Percentiles rank a stretch among this genome's conserved stretches.
Evolutionary conservation across 2,329 filamentous ascomycete genomes (phyloP).

Genomic region (Botrytis sinoallii): DNA sequence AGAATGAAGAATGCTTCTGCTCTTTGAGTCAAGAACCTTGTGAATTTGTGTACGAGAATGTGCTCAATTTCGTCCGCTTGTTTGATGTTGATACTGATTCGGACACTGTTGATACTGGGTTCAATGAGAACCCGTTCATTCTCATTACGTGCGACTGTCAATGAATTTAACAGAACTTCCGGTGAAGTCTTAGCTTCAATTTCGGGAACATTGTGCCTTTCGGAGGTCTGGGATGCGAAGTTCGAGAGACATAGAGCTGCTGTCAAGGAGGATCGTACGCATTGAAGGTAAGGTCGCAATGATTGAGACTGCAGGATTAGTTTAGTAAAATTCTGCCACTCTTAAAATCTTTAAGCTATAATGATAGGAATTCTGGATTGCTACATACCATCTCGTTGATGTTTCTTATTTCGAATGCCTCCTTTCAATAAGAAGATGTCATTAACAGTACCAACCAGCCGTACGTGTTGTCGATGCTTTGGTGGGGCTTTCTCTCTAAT

Average conservation of each 20-base stretch:
- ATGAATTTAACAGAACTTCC: constrained; percentile 86
- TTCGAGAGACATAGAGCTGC: constrained; percentile 91
- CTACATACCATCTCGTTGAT: constrained; percentile 22
- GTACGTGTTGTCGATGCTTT: constrained; percentile 26
- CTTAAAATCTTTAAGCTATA: neutral
- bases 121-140: constrained; percentile 96
- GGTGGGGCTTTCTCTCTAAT: constrained; percentile 16
- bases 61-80: constrained; percentile 99
- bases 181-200: constrained; percentile 91
- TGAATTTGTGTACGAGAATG: constrained; percentile 98
- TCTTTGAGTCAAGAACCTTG: constrained; percentile 90
- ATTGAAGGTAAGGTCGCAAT: constrained; percentile 91
- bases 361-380: neutral
- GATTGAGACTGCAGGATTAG: constrained; percentile 73
- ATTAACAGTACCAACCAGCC: constrained; percentile 19
- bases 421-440: constrained; percentile 13
- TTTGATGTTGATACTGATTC: constrained; percentile 98
- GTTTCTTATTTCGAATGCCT: constrained; percentile 9
- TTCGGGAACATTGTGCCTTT: constrained; percentile 97
- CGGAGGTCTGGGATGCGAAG: constrained; percentile 94
- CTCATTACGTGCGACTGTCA: constrained; percentile 91
- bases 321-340: neutral
- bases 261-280: constrained; percentile 89
- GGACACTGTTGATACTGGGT: constrained; percentile 93
- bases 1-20: constrained; percentile 97